These are phyloP conservation scores for Monosporascus sp. DNA, from an alignment of 2,329 filamentous ascomycete genomes.

Conservation along the genomic window DNA sequence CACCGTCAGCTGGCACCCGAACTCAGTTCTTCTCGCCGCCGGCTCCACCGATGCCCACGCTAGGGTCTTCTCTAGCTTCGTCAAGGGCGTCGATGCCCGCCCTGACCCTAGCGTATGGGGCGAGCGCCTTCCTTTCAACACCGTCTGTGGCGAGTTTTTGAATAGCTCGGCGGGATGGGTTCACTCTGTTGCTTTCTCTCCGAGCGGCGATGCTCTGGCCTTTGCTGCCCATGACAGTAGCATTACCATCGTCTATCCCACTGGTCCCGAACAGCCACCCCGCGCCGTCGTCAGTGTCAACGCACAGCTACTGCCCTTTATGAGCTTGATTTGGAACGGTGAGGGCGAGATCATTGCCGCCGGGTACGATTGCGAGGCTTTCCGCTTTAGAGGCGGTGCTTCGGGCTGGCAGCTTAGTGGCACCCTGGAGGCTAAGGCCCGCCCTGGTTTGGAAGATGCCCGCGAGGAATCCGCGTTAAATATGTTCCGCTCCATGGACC, in stretches of 20 bases:
- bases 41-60: slow-evolving; percentile 98
- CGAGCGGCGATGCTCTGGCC: slow-evolving; percentile 85
- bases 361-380: slow-evolving; percentile 85
- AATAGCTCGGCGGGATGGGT: slow-evolving; percentile 98
- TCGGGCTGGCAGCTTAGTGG: slow-evolving; percentile 80
- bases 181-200: slow-evolving; percentile 88
- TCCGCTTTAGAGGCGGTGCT: slow-evolving; percentile 76
- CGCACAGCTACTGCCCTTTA: slow-evolving; percentile 87
- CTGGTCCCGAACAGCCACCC: slow-evolving; percentile 83
- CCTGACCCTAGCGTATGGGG: slow-evolving; percentile 90
- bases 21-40: slow-evolving; percentile 89
- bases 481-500: slow-evolving; percentile 98
- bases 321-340: slow-evolving; percentile 85
- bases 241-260: slow-evolving; percentile 93
- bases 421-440: slow-evolving; percentile 70
- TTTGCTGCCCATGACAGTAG: slow-evolving; percentile 95
- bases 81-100: slow-evolving; percentile 86
- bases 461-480: slow-evolving; percentile 91
- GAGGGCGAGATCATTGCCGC: slow-evolving; percentile 94
- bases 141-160: slow-evolving; percentile 91
- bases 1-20: slow-evolving; percentile 92
- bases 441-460: slow-evolving; percentile 53
- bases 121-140: slow-evolving; percentile 94
- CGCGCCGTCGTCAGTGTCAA: slow-evolving; percentile 84
- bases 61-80: slow-evolving; percentile 88